Percentiles rank a stretch among this genome's conserved stretches.
phyloP scores from a whole-genome alignment of 1,284 basidiomycete species.

The Abortiporus biennis region DNA sequence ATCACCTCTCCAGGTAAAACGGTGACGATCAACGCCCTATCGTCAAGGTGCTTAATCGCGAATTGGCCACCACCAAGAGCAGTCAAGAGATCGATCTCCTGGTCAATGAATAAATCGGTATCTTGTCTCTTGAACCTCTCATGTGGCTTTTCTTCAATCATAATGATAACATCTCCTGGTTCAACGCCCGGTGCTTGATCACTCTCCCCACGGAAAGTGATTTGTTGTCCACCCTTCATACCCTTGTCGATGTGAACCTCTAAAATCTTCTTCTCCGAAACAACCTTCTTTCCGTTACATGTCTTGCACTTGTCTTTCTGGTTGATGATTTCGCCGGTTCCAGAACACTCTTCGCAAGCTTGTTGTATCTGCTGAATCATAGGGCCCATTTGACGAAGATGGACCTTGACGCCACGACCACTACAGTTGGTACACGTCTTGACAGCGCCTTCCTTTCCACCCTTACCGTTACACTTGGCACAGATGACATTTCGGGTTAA shows the following conservation, averaged over 20 bases:
- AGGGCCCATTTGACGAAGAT: conserved; percentile 94
- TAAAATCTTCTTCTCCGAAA: conserved; percentile 94
- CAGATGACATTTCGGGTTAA: conserved; percentile 96
- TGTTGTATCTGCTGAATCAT: conserved; percentile 99
- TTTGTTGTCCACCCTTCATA: conserved; percentile 97
- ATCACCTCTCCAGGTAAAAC: conserved; percentile 90
- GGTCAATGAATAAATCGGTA: conserved; percentile 85
- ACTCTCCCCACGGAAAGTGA: conserved; percentile 92
- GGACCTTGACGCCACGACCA: conserved; percentile 91
- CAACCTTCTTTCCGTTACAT: conserved; percentile 95
- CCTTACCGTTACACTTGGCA: conserved; percentile 90
- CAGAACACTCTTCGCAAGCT: conserved; percentile 89
- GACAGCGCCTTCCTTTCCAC: conserved; percentile 96
- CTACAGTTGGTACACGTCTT: conserved; percentile 75
- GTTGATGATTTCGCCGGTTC: conserved; percentile 92
- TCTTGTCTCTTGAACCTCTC: conserved; percentile 90
- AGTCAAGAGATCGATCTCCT: conserved; percentile 91
- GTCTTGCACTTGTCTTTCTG: conserved; percentile 88
- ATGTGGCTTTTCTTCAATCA: conserved; percentile 95
- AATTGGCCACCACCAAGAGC: conserved; percentile 93
- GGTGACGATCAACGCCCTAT: conserved; percentile 81
- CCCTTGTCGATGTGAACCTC: conserved; percentile 99
- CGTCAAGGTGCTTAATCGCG: conserved; percentile 90
- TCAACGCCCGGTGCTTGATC: conserved; percentile 91
- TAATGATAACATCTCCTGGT: conserved; percentile 96